phyloP scores from a whole-genome alignment of 2,329 filamentous ascomycete species.

The Dothistroma septosporum region DNA sequence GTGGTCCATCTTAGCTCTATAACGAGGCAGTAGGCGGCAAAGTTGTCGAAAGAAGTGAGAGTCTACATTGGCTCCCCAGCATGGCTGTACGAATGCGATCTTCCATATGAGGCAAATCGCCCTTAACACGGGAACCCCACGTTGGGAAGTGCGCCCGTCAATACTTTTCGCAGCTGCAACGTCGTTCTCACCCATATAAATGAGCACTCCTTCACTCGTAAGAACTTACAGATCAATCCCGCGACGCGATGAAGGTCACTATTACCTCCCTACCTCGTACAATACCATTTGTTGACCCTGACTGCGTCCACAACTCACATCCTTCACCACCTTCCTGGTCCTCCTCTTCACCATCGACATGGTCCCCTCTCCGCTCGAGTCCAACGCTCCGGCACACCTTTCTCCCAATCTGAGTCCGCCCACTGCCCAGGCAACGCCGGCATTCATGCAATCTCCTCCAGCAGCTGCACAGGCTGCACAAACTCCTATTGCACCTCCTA shows the following conservation, averaged over 20 bases:
- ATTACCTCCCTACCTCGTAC: no score
- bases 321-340: neutral
- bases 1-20: neutral
- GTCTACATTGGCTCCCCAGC: neutral
- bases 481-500: conserved; percentile 10
- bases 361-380: neutral
- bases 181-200: neutral
- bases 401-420: conserved; percentile 7
- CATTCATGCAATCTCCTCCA: conserved; percentile 7
- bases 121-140: neutral
- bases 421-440: neutral
- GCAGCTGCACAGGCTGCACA: conserved; percentile 9
- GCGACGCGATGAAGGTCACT: no score
- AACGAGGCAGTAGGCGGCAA: neutral
- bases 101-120: neutral
- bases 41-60: neutral
- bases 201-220: no score
- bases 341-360: neutral
- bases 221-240: no score
- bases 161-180: neutral
- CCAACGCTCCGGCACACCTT: conserved; percentile 4
- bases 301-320: no score
- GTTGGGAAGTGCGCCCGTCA: neutral
- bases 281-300: no score
- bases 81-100: neutral